Evolutionary conservation across 2,329 filamentous ascomycete genomes (phyloP).

Genomic region (Fusarium newnesense): DNA sequence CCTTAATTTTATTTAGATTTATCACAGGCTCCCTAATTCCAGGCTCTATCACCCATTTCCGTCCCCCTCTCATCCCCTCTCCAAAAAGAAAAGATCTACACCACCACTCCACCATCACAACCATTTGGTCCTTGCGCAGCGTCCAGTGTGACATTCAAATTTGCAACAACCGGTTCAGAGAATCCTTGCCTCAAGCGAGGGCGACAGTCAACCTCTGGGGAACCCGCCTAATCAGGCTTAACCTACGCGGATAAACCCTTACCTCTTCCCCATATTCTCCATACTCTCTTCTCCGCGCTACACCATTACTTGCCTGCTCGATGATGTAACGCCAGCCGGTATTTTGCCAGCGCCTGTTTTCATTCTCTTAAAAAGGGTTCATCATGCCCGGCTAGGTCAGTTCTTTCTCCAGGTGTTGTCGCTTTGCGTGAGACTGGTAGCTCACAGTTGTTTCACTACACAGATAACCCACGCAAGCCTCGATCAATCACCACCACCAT

Average conservation of each 20-base stretch:
- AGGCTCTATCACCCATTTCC: not conserved
- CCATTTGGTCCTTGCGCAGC: not conserved
- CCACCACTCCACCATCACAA: not conserved
- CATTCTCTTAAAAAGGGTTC: constrained; percentile 8
- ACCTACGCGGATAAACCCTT: constrained; percentile 11
- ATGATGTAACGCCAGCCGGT: constrained; percentile 25
- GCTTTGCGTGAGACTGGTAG: constrained; percentile 5
- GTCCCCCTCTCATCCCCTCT: not conserved
- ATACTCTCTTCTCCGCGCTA: constrained; percentile 3
- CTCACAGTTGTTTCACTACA: not conserved
- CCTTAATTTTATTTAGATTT: too few relatives aligned
- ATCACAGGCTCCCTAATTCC: not conserved
- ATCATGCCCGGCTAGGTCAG: not conserved
- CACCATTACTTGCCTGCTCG: not conserved
- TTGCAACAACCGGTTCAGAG: constrained; percentile 9
- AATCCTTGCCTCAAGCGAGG: constrained; percentile 8
- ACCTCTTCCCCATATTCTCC: constrained; percentile 26
- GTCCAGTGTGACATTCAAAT: constrained; percentile 23
- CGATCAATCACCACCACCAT: not conserved
- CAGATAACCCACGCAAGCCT: not conserved
- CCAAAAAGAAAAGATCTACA: constrained; percentile 21
- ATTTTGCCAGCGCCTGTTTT: not conserved
- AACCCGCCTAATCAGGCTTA: not conserved
- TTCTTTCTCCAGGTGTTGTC: not conserved
- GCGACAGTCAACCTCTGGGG: constrained; percentile 17